A percentile compares a stretch with the other conserved stretches of the same genome.
These are phyloP conservation scores for Leucaena leucocephala DNA, from an alignment of 306 rosid species.

Conservation along the genomic window DNA sequence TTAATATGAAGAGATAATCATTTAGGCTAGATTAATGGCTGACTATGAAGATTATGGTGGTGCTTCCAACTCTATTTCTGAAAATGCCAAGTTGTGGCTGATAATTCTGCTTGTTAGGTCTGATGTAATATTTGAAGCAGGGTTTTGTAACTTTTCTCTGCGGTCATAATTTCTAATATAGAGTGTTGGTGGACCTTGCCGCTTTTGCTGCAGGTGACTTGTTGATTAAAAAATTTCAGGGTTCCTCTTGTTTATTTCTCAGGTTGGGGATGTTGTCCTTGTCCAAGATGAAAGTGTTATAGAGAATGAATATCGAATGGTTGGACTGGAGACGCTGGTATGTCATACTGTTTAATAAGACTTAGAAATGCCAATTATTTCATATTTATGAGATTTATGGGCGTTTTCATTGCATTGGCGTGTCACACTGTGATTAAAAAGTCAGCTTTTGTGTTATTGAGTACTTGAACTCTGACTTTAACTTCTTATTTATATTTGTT, in stretches of 20 bases:
- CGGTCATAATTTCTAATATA: background rate
- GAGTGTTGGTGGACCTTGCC: slow-evolving; percentile 7
- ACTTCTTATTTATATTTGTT: slow-evolving; percentile 46
- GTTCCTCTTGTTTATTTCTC: slow-evolving; percentile 35
- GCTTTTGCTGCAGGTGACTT: slow-evolving; percentile 19
- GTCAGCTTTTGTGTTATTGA: slow-evolving; percentile 16
- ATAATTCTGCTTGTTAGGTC: slow-evolving; percentile 7
- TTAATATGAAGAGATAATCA: background rate
- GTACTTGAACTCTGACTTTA: background rate
- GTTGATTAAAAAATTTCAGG: background rate
- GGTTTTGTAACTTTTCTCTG: slow-evolving; percentile 6
- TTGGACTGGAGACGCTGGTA: slow-evolving; percentile 92
- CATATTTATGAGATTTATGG: slow-evolving; percentile 20
- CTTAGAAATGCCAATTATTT: slow-evolving; percentile 14
- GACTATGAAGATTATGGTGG: background rate
- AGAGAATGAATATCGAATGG: slow-evolving; percentile 69
- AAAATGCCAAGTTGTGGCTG: slow-evolving; percentile 5
- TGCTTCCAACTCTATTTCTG: slow-evolving; percentile 12
- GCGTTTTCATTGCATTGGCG: slow-evolving; percentile 29
- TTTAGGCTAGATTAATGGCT: background rate
- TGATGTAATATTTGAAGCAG: slow-evolving; percentile 16
- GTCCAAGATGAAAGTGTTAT: slow-evolving; percentile 78
- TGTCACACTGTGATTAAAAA: slow-evolving; percentile 11
- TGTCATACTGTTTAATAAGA: slow-evolving; percentile 23
- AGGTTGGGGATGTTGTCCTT: slow-evolving; percentile 98